Evolutionary conservation across 306 rosid species (phyloP).

Genomic region (Lathyrus tuberosus): DNA sequence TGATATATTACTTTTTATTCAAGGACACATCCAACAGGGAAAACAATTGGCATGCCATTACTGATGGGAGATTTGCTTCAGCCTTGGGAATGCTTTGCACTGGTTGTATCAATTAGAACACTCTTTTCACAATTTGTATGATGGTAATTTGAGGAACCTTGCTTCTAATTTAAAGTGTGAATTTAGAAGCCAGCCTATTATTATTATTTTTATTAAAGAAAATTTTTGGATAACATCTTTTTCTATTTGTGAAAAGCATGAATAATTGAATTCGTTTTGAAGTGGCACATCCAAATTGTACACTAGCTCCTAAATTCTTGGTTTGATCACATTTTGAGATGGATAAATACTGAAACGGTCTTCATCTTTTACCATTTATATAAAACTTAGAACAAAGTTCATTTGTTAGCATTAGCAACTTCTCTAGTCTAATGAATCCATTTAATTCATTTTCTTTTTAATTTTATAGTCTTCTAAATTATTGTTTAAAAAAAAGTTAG

Average conservation of each 20-base stretch:
- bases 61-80: conserved; percentile 10
- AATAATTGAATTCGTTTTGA: neutral
- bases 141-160: conserved; percentile 19
- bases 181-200: neutral
- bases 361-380: neutral
- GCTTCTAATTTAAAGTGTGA: conserved; percentile 20
- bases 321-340: conserved; percentile 21
- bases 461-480: too few relatives aligned
- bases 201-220: neutral
- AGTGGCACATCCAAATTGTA: conserved; percentile 24
- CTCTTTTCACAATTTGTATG: conserved; percentile 1
- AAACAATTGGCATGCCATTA: conserved; percentile 28
- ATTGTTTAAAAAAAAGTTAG: too few relatives aligned
- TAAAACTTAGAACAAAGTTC: neutral
- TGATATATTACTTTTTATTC: conserved; percentile 7
- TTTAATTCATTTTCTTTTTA: too few relatives aligned
- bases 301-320: neutral
- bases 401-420: neutral
- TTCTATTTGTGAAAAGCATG: neutral
- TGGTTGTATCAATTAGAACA: conserved; percentile 8
- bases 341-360: neutral
- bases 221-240: conserved; percentile 3
- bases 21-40: conserved; percentile 9
- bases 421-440: neutral
- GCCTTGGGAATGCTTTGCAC: neutral